phyloP scores from a whole-genome alignment of 257 asterid species.

The Solanum infundibuliforme region DNA sequence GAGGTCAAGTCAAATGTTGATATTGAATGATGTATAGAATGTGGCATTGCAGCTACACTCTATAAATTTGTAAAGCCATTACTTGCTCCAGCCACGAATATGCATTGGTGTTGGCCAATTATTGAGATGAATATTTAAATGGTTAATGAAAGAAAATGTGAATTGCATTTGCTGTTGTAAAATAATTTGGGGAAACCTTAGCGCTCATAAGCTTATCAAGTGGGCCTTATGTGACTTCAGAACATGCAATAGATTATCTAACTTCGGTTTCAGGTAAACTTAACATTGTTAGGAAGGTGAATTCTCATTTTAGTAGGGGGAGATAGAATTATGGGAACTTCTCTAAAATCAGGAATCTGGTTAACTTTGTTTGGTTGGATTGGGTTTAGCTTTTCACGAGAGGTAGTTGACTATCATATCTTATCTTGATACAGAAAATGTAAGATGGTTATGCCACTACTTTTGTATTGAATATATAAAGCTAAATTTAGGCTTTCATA shows the following conservation, averaged over 20 bases:
- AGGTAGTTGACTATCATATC: neutral
- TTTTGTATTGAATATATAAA: neutral
- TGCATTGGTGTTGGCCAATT: neutral
- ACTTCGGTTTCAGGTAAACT: neutral
- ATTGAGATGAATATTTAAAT: neutral
- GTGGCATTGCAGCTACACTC: neutral
- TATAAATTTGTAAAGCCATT: neutral
- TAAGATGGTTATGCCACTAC: neutral
- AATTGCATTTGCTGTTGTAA: neutral
- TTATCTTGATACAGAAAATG: neutral
- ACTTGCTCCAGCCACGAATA: neutral
- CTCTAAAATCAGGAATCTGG: neutral
- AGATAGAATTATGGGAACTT: neutral
- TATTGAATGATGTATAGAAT: neutral
- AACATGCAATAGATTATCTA: neutral
- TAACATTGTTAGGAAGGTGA: neutral
- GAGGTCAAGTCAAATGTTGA: neutral
- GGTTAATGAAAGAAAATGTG: neutral
- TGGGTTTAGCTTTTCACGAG: neutral
- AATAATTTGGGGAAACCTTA: neutral
- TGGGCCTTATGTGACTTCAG: neutral
- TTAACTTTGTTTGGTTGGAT: neutral
- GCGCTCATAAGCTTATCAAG: neutral
- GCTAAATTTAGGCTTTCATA: neutral
- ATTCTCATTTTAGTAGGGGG: neutral